phyloP scores from a whole-genome alignment of 192 early-diverging fungal genomes.

The Linnemannia hyalina region DNA sequence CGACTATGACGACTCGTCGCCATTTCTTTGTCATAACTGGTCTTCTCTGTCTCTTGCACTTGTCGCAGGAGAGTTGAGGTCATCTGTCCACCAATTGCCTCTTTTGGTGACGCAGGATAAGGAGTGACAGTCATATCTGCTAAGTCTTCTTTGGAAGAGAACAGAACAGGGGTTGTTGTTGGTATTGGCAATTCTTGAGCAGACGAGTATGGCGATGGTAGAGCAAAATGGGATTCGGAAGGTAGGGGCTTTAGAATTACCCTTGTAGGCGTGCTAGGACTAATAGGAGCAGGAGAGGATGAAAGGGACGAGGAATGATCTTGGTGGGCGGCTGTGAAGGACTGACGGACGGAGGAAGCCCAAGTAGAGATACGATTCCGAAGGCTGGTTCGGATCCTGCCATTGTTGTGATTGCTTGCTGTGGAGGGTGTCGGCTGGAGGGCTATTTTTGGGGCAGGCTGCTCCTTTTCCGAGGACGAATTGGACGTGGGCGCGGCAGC shows the following conservation, averaged over 20 bases:
- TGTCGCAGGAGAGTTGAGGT: background rate
- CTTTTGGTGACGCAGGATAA: background rate
- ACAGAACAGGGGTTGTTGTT: background rate
- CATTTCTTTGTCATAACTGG: background rate
- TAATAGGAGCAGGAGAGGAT: background rate
- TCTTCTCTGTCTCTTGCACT: background rate
- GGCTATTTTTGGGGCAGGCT: background rate
- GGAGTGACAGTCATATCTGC: background rate
- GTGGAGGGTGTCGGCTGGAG: background rate
- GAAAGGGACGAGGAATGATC: background rate
- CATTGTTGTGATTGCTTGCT: conserved; percentile 2
- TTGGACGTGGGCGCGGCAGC: background rate
- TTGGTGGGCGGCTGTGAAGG: conserved; percentile 11
- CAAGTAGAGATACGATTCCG: conserved; percentile 35
- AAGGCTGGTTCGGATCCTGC: background rate
- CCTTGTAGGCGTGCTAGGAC: background rate
- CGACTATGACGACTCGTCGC: background rate
- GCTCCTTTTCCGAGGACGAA: background rate
- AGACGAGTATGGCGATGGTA: no score
- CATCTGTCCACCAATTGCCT: background rate
- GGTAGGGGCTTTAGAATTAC: background rate
- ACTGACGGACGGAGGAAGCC: conserved; percentile 28
- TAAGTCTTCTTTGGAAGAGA: background rate
- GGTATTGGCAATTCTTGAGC: background rate
- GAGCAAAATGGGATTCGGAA: conserved; percentile 1